These are phyloP conservation scores for Aspergillus avenaceus DNA, from an alignment of 495 filamentous ascomycete species.

Conservation along the genomic window DNA sequence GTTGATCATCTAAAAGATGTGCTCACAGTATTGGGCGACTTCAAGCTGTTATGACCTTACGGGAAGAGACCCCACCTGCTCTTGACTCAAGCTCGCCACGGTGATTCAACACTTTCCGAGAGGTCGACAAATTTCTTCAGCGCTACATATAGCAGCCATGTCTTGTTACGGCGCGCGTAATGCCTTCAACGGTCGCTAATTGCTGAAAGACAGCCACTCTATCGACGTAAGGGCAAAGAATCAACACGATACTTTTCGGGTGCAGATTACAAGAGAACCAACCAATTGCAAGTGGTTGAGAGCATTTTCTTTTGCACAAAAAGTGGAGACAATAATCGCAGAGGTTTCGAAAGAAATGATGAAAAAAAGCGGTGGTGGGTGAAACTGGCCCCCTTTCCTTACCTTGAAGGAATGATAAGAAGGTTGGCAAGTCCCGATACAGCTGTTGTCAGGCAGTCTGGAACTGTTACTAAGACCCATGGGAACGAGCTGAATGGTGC, in stretches of 20 bases:
- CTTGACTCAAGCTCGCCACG: not conserved
- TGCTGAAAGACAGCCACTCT: not conserved
- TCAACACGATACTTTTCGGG: not conserved
- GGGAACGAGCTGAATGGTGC: not conserved
- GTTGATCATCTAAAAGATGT: not conserved
- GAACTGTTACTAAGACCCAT: not conserved
- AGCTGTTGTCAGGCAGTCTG: not conserved
- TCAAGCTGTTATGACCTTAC: not conserved
- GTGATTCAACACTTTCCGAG: not conserved
- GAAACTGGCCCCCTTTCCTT: slow-evolving; percentile 6
- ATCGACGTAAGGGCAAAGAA: not conserved
- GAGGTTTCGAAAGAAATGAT: slow-evolving; percentile 2
- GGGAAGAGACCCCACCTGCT: not conserved
- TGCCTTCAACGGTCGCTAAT: not conserved
- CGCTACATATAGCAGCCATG: not conserved
- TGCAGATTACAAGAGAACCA: not conserved
- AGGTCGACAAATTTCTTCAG: not conserved
- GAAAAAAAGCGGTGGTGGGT: slow-evolving; percentile 8
- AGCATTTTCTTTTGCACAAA: not conserved
- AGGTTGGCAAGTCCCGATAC: not conserved
- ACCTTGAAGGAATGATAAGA: not conserved
- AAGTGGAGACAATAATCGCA: slow-evolving; percentile 17
- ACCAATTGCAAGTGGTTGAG: not conserved
- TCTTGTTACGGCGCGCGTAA: not conserved
- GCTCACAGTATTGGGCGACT: not conserved